Evolutionary conservation across 768 basidiomycete genomes (phyloP).

Genomic region (Pisolithus sp.): DNA sequence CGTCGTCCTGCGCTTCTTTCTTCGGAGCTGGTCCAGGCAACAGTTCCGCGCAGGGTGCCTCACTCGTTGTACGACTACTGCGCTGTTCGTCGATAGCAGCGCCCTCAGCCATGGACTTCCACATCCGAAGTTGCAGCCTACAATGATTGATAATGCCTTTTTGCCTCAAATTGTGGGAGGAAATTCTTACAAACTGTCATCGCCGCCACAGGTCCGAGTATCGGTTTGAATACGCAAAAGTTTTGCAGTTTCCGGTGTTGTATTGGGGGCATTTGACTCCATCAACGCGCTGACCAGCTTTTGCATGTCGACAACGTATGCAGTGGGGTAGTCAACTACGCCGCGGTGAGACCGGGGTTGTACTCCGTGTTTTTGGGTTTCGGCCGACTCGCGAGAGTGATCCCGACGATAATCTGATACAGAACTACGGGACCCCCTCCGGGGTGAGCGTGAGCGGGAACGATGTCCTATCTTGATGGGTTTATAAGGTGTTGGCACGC

Average conservation of each 20-base stretch:
- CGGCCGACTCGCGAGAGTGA: constrained; percentile 3
- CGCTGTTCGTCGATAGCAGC: constrained; percentile 42
- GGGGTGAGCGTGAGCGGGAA: constrained; percentile 9
- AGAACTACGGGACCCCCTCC: neutral
- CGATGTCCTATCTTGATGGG: neutral
- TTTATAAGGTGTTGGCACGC: constrained; percentile 3
- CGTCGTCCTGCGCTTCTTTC: neutral
- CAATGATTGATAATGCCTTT: neutral
- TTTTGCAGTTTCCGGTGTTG: constrained; percentile 28
- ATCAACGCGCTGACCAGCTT: constrained; percentile 35
- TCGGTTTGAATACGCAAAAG: constrained; percentile 28
- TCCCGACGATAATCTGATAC: neutral
- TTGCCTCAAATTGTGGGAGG: neutral
- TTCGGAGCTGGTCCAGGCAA: constrained; percentile 7
- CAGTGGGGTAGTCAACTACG: constrained; percentile 9
- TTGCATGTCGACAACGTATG: constrained; percentile 38
- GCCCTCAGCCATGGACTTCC: constrained; percentile 42
- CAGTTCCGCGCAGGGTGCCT: constrained; percentile 8
- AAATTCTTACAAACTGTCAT: constrained; percentile 42
- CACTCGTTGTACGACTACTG: constrained; percentile 9
- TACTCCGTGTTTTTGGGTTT: neutral
- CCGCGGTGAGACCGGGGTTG: neutral
- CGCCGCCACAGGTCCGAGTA: constrained; percentile 42
- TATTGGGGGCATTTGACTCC: constrained; percentile 22
- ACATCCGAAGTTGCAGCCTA: constrained; percentile 39